phyloP scores from a whole-genome alignment of 148 eudicot genomes.

The Nyssa sinensis region DNA sequence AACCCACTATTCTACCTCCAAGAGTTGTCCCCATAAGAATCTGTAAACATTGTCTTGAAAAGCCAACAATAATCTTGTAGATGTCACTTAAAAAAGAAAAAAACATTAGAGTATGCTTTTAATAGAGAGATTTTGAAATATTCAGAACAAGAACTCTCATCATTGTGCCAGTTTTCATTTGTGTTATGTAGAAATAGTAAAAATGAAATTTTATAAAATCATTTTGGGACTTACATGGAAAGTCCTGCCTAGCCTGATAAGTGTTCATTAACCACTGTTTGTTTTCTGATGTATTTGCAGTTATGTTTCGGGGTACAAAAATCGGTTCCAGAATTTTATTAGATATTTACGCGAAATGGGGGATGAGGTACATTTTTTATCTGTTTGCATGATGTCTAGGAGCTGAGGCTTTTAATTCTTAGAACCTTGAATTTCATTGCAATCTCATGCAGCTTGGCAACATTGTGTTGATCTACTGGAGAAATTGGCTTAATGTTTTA shows the following conservation, averaged over 20 bases:
- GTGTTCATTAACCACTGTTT: not conserved
- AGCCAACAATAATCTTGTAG: not conserved
- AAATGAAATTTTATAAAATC: not conserved
- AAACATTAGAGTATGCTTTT: not conserved
- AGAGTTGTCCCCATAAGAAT: no score
- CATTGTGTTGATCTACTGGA: not conserved
- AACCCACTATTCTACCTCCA: no score
- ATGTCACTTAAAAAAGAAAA: not conserved
- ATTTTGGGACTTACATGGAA: not conserved
- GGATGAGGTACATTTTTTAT: slow-evolving; percentile 71
- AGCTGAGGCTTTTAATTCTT: not conserved
- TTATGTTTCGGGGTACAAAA: slow-evolving; percentile 93
- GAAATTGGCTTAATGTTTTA: not conserved
- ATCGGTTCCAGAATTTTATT: slow-evolving; percentile 93
- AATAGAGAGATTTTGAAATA: not conserved
- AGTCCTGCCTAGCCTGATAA: not conserved
- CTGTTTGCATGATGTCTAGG: not conserved
- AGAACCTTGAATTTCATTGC: not conserved
- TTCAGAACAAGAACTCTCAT: not conserved
- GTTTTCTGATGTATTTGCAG: slow-evolving; percentile 48
- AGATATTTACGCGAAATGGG: slow-evolving; percentile 96
- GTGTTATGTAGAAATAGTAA: not conserved
- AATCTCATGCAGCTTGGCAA: not conserved
- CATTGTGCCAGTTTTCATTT: not conserved
- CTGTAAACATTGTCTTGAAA: not conserved